Evolutionary conservation across 495 filamentous ascomycete genomes (phyloP), one percentile per base, ranked within the genome.

Genomic region (Xylaria grammica): DNA sequence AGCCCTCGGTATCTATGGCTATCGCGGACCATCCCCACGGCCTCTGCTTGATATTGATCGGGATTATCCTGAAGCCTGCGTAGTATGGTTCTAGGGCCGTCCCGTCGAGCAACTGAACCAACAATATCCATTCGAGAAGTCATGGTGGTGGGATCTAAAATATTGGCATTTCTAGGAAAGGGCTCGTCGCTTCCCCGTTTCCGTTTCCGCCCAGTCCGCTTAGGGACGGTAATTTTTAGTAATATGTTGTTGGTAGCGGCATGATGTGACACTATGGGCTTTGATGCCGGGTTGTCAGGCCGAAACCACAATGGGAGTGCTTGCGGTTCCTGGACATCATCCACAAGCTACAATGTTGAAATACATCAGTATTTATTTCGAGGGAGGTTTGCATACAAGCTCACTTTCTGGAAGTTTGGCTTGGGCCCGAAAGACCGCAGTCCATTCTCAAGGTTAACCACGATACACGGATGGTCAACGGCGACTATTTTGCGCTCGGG

Each of bases 391-490:
- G 49, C 17, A 22, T 45, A 34, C 51, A 34, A n/a, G 71, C 80
- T 72, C 74, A 94, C 92, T 62, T 88, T 85, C 62, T 83, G 75
- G 34, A 97, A 84, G 27, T 87, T 84, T 20, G 79, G 74, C 38
- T 85, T 80, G 6, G 87, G 86, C 1, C 93, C 91, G 22, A 98
- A 84, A 0, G 93, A 94, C 20, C 87, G 83, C 63, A 98, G 82
- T 19, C 86, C 95, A 62, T 89, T 91, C 66, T 96, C 89, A 56
- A 97, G 69, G 76, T 97, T 89, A 68, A 85, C 86, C 69, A 98
- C 79, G 54, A 96, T 87, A 63, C 88, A 89, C 6, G 96, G 95
- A 75, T 98, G 93, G 71, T 99, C 95, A 24, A 98, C 84, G 61
- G 87, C 89, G 34, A 93, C 84, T 48, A 97, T 79, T 20, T 81